Base-by-base conservation (phyloP, 1,284 basidiomycete species). In the Heterobasidion parviporum region DNA sequence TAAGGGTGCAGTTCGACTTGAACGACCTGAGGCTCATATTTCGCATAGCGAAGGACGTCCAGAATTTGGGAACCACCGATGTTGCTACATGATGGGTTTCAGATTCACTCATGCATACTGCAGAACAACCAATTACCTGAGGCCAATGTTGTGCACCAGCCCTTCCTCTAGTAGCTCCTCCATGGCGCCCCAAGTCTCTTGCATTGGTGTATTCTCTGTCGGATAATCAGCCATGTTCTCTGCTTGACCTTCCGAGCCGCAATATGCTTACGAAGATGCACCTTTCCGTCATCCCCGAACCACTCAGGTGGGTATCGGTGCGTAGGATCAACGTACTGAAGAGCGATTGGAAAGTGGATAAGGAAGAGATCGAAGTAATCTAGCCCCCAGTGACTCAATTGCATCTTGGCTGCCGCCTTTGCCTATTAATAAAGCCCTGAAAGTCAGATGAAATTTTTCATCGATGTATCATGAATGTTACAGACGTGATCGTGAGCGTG, bases 1-100 rank as follows among this genome's bases (percentile, higher is more conserved):
- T 87, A 87, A 6, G 89, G 88, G 70, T 92, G 89, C 46, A 86
- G 72, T 70, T 92, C 89, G 52, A 92, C 76, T 67, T 92, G 89
- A 46, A 89, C 78, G 9, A 87, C 85, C 56, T 82, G 78, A 15
- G 88, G 87, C 58, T 79, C 74, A 67, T 85, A 81, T 60, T 82
- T 80, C 53, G 88, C 88, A 64, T 89, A 90, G 58, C 80, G 81
- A 50, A 86, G 69, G 50, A 89, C 72, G 60, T 89, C 87, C 49
- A 82, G 68, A 61, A 89, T 73, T 54, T 88, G 65, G 33, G 78
- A 73, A 10, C 85, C 85, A 60, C 80, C 76, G 66, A 75, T 80
- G 70, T 89, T 89, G 65, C 85, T 88, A 54, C 12, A 49, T 32
- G 34, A 48, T 9, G 32, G 33, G 18, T 49, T n/a, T n/a, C 18